Evolutionary conservation across 768 basidiomycete species (phyloP), one percentile per base, ranked within the genome.

Genomic region (Pisolithus orientalis): DNA sequence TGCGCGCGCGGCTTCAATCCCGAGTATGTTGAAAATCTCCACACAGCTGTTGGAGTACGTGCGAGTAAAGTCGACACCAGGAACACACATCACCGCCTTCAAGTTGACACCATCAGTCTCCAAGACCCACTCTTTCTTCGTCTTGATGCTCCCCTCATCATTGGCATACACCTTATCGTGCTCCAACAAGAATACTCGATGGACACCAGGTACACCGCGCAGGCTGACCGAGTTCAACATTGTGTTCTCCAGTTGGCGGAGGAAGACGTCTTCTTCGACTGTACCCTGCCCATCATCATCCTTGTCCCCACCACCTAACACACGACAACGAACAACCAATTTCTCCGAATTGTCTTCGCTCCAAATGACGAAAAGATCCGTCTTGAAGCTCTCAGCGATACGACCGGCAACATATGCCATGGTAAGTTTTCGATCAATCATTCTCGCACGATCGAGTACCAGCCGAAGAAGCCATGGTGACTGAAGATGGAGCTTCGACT

Each of bases 271-370:
- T 71, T 97, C 95, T 64, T 95, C 92, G 40, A 88, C 76, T 2
- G 75, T 68, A 9, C 84, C 85, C 64, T 80, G 72, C 32, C 82
- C 84, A 51, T 91, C 89, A 24, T 92, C 90, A 17, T 92, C 87
- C 67, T 95, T 94, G 60, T 94, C 89, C 8, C 78, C 78, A 39
- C 85, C 84, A 40, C 89, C 87, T 47, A 90, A 70, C 7, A 98
- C 87, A 75, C 96, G 91, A 68, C 96, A 95, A 43, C 96, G 95
- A 60, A 99, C 89, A 61, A 98, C 81, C 10, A 98, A 83, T 73
- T 97, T 97, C 70, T 95, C 91, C 3, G 95, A 90, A 71, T 96
- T 97, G 70, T 97, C 95, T 77, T 97, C 95, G 57, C 91, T 94
- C 89, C 94, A 96, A 59, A 98, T 96, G 68, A 97, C 93, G 68